Conservation (phyloP, 768 basidiomycete genomes). For the Russula griseocarnosa region DNA sequence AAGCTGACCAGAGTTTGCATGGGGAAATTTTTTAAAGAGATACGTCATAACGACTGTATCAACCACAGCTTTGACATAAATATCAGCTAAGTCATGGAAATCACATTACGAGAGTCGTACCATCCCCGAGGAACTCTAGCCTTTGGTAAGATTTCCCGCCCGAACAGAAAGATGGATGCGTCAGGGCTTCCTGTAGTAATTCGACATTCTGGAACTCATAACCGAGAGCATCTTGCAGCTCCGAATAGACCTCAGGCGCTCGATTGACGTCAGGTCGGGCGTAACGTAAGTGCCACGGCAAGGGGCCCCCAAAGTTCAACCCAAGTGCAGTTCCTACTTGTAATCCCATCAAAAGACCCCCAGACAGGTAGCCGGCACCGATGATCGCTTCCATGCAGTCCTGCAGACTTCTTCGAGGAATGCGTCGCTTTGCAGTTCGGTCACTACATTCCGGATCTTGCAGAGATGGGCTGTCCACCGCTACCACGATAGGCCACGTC, state of each 20-base stretch:
- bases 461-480: constrained; percentile 38
- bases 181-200: constrained; percentile 73
- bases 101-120: constrained; percentile 41
- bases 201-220: constrained; percentile 64
- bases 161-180: constrained; percentile 71
- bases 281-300: constrained; percentile 66
- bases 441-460: constrained; percentile 27
- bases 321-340: constrained; percentile 59
- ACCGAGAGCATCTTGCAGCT: constrained; percentile 60
- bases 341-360: constrained; percentile 68
- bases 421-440: constrained; percentile 43
- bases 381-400: constrained; percentile 87
- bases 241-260: constrained; percentile 46
- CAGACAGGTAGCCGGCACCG: constrained; percentile 70
- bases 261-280: constrained; percentile 34
- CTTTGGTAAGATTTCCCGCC: constrained; percentile 73
- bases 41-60: constrained; percentile 70
- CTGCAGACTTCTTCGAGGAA: constrained; percentile 69
- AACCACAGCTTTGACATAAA: constrained; percentile 50
- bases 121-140: constrained; percentile 86
- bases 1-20: constrained; percentile 72
- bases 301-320: constrained; percentile 65
- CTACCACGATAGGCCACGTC: constrained; percentile 55
- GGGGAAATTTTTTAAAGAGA: constrained; percentile 64
- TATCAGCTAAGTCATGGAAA: constrained; percentile 4